These are phyloP conservation scores for Xerocomus minutiporus DNA, from an alignment of 1,284 basidiomycete genomes.

Conservation along the genomic window DNA sequence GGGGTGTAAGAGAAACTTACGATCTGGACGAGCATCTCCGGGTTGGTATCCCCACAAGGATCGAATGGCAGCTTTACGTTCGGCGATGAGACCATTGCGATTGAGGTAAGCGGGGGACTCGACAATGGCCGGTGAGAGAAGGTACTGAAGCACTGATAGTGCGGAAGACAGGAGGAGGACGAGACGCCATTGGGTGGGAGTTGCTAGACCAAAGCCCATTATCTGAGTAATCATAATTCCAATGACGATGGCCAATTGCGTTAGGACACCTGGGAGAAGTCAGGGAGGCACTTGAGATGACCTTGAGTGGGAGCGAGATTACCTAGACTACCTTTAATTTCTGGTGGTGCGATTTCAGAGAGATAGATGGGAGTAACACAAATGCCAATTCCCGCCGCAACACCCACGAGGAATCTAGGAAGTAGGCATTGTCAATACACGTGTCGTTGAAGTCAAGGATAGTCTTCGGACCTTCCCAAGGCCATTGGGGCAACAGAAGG, in stretches of 20 bases:
- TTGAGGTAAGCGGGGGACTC: slow-evolving; percentile 70
- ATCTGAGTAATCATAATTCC: slow-evolving; percentile 79
- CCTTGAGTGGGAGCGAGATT: not conserved
- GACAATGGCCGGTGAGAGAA: slow-evolving; percentile 47
- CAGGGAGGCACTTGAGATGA: slow-evolving; percentile 8
- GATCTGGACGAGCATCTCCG: slow-evolving; percentile 18
- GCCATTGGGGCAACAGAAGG: slow-evolving; percentile 54
- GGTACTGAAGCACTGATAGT: slow-evolving; percentile 57
- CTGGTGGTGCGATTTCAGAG: slow-evolving; percentile 73
- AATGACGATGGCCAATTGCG: slow-evolving; percentile 82
- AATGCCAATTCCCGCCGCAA: slow-evolving; percentile 79
- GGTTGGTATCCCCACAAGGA: slow-evolving; percentile 48
- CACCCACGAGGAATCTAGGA: slow-evolving; percentile 68
- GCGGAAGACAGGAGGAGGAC: slow-evolving; percentile 67
- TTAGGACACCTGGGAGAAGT: slow-evolving; percentile 63
- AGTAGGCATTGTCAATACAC: slow-evolving; percentile 1
- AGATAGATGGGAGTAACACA: slow-evolving; percentile 87
- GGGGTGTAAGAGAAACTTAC: slow-evolving; percentile 15
- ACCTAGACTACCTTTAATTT: slow-evolving; percentile 73
- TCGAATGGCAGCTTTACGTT: slow-evolving; percentile 43
- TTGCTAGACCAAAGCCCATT: slow-evolving; percentile 59
- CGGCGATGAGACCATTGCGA: slow-evolving; percentile 45
- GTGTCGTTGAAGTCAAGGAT: not conserved
- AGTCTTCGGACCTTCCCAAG: slow-evolving; percentile 56
- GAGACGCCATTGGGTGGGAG: slow-evolving; percentile 66